Evolutionary conservation across 306 rosid genomes (phyloP).

Genomic region (Oemleria cerasiformis): DNA sequence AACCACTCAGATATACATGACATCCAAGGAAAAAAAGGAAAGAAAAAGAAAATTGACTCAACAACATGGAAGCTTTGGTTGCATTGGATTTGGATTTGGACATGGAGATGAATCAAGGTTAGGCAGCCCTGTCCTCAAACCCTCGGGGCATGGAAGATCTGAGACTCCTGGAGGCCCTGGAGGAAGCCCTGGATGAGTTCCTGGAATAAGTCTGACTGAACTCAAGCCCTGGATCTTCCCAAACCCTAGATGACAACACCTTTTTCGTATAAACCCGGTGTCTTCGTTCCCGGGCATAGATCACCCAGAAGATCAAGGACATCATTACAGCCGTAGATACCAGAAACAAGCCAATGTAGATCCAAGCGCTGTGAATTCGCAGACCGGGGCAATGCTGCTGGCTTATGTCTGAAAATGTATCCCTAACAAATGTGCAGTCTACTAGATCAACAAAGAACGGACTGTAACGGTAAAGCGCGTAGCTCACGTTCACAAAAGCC

Average conservation of each 20-base stretch:
- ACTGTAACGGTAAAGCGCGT: conserved; percentile 53
- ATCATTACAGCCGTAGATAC: conserved; percentile 66
- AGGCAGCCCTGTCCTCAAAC: background rate
- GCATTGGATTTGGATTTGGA: background rate
- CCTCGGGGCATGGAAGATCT: background rate
- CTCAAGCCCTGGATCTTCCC: background rate
- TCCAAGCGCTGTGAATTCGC: conserved; percentile 30
- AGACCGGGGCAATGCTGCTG: conserved; percentile 55
- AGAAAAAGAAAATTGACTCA: background rate
- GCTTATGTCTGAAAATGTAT: conserved; percentile 47
- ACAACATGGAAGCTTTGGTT: background rate
- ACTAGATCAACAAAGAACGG: conserved; percentile 55
- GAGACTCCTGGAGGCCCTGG: too few relatives aligned
- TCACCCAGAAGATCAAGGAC: conserved; percentile 64
- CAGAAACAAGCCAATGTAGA: conserved; percentile 48
- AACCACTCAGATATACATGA: background rate
- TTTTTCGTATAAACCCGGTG: conserved; percentile 70
- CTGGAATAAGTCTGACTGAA: background rate
- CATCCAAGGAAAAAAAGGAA: background rate
- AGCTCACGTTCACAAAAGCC: conserved; percentile 48
- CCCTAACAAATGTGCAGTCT: conserved; percentile 66
- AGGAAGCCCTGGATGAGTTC: background rate
- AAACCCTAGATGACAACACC: background rate
- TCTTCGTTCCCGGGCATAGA: conserved; percentile 53
- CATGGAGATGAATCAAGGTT: background rate